phyloP scores from a whole-genome alignment of 306 rosid genomes.

The Begonia peltatifolia region DNA sequence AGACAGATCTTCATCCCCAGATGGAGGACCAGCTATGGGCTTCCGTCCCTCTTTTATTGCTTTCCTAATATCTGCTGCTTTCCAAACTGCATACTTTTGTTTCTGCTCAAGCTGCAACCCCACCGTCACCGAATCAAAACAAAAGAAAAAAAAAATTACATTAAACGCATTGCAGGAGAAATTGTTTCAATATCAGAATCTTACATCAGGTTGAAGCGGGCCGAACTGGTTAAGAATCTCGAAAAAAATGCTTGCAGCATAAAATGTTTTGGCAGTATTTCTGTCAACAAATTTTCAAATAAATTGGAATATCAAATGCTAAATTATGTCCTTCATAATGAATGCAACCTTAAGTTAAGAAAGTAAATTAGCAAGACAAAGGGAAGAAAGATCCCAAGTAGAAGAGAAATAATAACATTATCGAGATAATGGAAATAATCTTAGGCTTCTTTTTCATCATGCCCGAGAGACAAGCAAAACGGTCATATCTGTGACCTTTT shows the following conservation, averaged over 20 bases:
- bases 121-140: no score
- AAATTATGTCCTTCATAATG: background rate
- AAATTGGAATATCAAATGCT: background rate
- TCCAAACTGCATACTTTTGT: conserved; percentile 96
- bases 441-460: no score
- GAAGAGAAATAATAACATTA: no score
- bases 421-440: no score
- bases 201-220: conserved; percentile 66
- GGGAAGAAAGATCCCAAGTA: no score
- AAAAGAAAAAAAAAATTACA: background rate
- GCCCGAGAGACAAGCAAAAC: no score
- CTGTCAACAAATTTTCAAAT: conserved; percentile 24
- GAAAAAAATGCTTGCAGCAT: conserved; percentile 97
- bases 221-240: conserved; percentile 94
- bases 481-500: no score
- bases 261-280: conserved; percentile 96
- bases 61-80: conserved; percentile 99
- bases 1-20: conserved; percentile 77
- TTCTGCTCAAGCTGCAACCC: conserved; percentile 82
- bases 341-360: background rate
- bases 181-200: conserved; percentile 20
- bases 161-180: conserved; percentile 7
- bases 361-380: no score
- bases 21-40: conserved; percentile 82
- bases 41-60: conserved; percentile 94